Evolutionary conservation across 208 protist genomes (phyloP), one percentile per base, ranked within the genome.

Genomic region (Jaenimonas drosophilae): DNA sequence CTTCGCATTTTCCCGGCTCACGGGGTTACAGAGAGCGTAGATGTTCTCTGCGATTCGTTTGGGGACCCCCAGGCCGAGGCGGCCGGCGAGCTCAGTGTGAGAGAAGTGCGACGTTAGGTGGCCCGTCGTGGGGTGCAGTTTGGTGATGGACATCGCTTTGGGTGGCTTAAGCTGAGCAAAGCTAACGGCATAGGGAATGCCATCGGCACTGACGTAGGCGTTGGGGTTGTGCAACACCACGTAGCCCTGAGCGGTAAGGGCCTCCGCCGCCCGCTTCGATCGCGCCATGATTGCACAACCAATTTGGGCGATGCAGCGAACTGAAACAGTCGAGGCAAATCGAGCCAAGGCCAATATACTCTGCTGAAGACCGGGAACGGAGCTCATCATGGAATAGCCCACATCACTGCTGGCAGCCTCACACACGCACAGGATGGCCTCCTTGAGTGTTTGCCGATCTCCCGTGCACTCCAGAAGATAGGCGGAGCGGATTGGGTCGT

Each of bases 121-220:
- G n/a, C n/a, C n/a, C 6, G 27, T 19, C 9, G 42, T 12, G 7
- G 25, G 42, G 19, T 9, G 12, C 6, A 11, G 5, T 7, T 11
- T 21, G 16, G n/a, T 21, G 19, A 7, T 21, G n/a, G 9, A 33
- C n/a, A 7, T 36, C n/a, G 12, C 24, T 6, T 12, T n/a, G 12
- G 42, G 19, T 11, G 14, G 7, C 32, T 74, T 67, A 32, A 71
- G 52, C 59, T 88, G 68, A 0, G 79, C 76, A 54, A 87, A 84
- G 28, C 76, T 61, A 14, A 94, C 85, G 23, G 80, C 67, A 49
- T 90, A 94, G n/a, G 80, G 78, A 12, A 89, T 68, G 25, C 85
- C 85, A 20, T 81, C 75, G 5, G 63, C 69, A 42, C 85, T 88
- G n/a, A 75, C 72, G 67, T 94, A 94, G 42, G 81, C 85, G 47